Evolutionary conservation across 495 filamentous ascomycete species (phyloP), one percentile per base, ranked within the genome.

Genomic region (Neurospora sp.): DNA sequence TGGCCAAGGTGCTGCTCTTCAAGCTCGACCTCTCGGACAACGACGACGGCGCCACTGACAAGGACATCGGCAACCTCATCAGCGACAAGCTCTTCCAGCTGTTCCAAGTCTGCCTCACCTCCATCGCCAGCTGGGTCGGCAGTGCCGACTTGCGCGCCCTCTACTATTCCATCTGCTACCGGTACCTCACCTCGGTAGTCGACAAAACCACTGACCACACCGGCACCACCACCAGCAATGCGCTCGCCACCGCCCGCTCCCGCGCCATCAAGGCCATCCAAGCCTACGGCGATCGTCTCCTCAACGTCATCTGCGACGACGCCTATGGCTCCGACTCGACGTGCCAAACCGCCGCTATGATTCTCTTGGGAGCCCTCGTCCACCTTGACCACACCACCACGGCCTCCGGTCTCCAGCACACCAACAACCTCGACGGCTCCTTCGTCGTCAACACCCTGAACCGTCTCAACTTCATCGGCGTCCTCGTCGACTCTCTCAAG

Each of bases 251-350:
- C 7, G 85, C 86, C n/a, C 81, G 84, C 62, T 85, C 87, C 66
- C 90, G 93, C 75, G 92, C 88, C 48, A 88, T 91, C 71, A 91
- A 90, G 73, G 90, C 91, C 3, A 87, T 98, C 76, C 94, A 92
- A 75, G 82, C 88, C 21, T 87, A 91, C 40, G 94, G 96, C 71
- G 90, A 93, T 74, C 87, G 89, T 71, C 84, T 97, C 9, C 86
- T 98, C 69, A 93, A 96, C 78, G 89, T 92, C 17, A 86, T 97
- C 73, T 98, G 94, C 79, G 95, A 98, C 80, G 96, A 99, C 85
- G 96, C 94, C 71, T 93, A 94, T 80, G 89, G 89, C 73, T 93
- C 93, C 21, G 91, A 94, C 79, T 88, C 91, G 28, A 86, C 86
- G 31, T 96, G 93, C 78, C 91, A 94, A 72, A 90, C 94, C 19